Percentiles rank a stretch among this genome's conserved stretches.
phyloP scores from a whole-genome alignment of 2,329 filamentous ascomycete species.

The Ascochyta clinopodiicola region DNA sequence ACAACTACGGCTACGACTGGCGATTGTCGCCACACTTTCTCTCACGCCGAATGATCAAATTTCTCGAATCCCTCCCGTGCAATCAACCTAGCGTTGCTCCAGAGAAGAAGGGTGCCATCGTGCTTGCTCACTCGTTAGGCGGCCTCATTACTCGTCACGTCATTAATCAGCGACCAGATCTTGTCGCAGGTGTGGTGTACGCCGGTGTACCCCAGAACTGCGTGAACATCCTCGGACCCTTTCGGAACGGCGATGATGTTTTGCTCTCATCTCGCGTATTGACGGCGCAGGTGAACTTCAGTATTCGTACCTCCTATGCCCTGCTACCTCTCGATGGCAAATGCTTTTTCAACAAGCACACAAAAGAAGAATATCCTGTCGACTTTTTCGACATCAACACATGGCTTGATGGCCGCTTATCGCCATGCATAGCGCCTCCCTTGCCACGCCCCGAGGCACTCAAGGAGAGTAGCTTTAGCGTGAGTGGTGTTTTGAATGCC shows the following conservation, averaged over 20 bases:
- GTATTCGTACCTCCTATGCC: conserved; percentile 82
- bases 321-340: conserved; percentile 85
- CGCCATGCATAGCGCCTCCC: conserved; percentile 75
- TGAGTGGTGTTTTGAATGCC: conserved; percentile 54
- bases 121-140: conserved; percentile 87
- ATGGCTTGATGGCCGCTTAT: conserved; percentile 80
- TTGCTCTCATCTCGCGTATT: conserved; percentile 87
- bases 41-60: conserved; percentile 73
- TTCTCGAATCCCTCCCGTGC: conserved; percentile 75
- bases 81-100: conserved; percentile 66
- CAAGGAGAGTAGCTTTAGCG: conserved; percentile 48
- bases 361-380: conserved; percentile 78
- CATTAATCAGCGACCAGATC: conserved; percentile 81
- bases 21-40: conserved; percentile 80
- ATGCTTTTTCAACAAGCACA: conserved; percentile 85
- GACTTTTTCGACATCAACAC: conserved; percentile 82
- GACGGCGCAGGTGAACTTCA: conserved; percentile 92
- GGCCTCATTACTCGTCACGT: conserved; percentile 88
- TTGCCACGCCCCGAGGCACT: conserved; percentile 61
- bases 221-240: conserved; percentile 87
- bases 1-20: conserved; percentile 97
- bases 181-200: conserved; percentile 86
- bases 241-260: conserved; percentile 92
- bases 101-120: conserved; percentile 71
- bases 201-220: conserved; percentile 85